Conservation (phyloP, 805 yeast genomes). For the Jamesozyma lodderae region DNA sequence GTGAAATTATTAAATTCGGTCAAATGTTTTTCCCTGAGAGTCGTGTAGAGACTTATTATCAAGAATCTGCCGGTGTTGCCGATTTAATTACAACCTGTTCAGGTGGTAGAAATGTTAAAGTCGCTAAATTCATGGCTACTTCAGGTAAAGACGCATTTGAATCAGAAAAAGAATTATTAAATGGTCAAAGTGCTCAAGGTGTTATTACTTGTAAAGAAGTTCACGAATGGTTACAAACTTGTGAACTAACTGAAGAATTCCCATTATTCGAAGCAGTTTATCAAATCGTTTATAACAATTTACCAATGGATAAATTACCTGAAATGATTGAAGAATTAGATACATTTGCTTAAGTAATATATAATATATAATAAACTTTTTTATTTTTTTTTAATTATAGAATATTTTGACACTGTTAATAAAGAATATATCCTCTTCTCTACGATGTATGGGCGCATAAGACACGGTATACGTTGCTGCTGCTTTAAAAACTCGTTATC, state of each 20-base stretch:
- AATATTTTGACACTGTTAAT: too few relatives aligned
- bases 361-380: too few relatives aligned
- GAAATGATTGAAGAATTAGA: slow-evolving; percentile 46
- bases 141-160: slow-evolving; percentile 68
- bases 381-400: too few relatives aligned
- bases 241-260: slow-evolving; percentile 50
- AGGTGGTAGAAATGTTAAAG: slow-evolving; percentile 94
- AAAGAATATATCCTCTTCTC: too few relatives aligned
- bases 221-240: slow-evolving; percentile 58
- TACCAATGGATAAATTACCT: slow-evolving; percentile 69
- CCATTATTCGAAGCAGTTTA: slow-evolving; percentile 66
- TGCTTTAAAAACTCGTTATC: too few relatives aligned
- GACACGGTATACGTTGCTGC: too few relatives aligned
- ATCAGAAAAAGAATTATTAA: slow-evolving; percentile 76
- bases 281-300: slow-evolving; percentile 68
- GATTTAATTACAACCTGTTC: slow-evolving; percentile 95
- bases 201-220: slow-evolving; percentile 85
- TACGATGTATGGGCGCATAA: too few relatives aligned
- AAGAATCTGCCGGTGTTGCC: slow-evolving; percentile 96
- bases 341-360: too few relatives aligned
- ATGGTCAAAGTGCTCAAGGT: slow-evolving; percentile 98
- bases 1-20: slow-evolving; percentile 85
- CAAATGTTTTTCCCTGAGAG: slow-evolving; percentile 70
- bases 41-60: slow-evolving; percentile 71
- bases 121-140: slow-evolving; percentile 78